Evolutionary conservation across 495 filamentous ascomycete genomes (phyloP).

Genomic region (Podospora anserina): DNA sequence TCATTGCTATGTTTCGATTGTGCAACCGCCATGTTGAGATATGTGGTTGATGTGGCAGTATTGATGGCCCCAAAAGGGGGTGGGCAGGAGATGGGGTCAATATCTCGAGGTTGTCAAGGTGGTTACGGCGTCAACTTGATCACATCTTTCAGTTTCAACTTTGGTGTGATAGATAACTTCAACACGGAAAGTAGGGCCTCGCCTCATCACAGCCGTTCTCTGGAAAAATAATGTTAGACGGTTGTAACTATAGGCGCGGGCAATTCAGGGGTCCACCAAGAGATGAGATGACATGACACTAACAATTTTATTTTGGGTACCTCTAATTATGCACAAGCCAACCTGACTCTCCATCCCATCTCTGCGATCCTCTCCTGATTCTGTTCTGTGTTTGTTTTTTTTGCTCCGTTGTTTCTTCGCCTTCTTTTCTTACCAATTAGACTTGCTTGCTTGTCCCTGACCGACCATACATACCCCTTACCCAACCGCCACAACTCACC

Average conservation of each 20-base stretch:
- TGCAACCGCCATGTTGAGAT: not conserved
- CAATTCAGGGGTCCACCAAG: constrained; percentile 4
- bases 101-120: not conserved
- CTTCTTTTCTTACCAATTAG: not conserved
- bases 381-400: not conserved
- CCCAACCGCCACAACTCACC: not conserved
- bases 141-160: constrained; percentile 1
- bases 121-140: constrained; percentile 9
- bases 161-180: not conserved
- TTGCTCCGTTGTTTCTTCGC: constrained; percentile 4
- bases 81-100: not conserved
- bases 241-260: not conserved
- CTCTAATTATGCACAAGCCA: constrained; percentile 14
- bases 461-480: not conserved
- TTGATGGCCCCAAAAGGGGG: not conserved
- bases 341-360: not conserved
- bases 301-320: constrained; percentile 19
- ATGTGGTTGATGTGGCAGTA: not conserved
- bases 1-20: not conserved
- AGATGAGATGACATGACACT: constrained; percentile 21
- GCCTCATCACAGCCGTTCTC: not conserved
- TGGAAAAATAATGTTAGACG: not conserved
- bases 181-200: not conserved
- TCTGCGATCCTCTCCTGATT: not conserved
- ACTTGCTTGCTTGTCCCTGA: not conserved